Evolutionary conservation across 176 grass and related monocot genomes (phyloP).

Genomic region (Oryza meyeriana): DNA sequence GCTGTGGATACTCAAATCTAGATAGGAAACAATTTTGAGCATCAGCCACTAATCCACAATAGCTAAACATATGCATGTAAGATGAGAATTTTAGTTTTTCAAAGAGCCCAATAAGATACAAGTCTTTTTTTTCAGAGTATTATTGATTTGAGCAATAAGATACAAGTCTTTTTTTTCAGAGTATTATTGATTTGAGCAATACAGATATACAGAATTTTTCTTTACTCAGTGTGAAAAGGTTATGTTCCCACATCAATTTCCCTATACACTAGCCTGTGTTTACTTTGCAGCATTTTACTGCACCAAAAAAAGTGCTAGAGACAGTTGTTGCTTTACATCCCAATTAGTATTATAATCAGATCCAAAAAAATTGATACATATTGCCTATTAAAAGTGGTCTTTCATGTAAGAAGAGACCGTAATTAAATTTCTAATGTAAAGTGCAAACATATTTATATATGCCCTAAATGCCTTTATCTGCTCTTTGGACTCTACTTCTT

Average conservation of each 20-base stretch:
- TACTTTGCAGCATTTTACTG: neutral
- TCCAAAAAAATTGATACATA: conserved; percentile 6
- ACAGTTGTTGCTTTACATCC: conserved; percentile 13
- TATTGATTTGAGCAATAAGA: neutral
- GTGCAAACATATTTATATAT: conserved; percentile 6
- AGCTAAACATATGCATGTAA: conserved; percentile 2
- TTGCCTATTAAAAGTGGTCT: neutral
- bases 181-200: neutral
- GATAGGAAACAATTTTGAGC: conserved; percentile 29
- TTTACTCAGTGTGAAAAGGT: neutral
- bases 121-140: neutral
- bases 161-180: conserved; percentile 3
- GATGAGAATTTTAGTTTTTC: conserved; percentile 8
- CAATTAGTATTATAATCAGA: neutral
- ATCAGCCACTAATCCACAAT: conserved; percentile 25
- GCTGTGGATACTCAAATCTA: conserved; percentile 99
- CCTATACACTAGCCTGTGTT: neutral
- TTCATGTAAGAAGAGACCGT: neutral
- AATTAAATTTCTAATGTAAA: conserved; percentile 12
- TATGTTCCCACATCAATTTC: neutral
- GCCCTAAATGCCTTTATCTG: neutral
- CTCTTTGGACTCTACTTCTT: neutral
- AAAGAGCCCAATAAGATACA: neutral
- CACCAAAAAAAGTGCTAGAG: neutral
- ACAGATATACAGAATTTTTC: neutral